Percentiles rank a stretch among this genome's conserved stretches.
Evolutionary conservation across 2,329 filamentous ascomycete genomes (phyloP).

Genomic region (Didymella segeticola): DNA sequence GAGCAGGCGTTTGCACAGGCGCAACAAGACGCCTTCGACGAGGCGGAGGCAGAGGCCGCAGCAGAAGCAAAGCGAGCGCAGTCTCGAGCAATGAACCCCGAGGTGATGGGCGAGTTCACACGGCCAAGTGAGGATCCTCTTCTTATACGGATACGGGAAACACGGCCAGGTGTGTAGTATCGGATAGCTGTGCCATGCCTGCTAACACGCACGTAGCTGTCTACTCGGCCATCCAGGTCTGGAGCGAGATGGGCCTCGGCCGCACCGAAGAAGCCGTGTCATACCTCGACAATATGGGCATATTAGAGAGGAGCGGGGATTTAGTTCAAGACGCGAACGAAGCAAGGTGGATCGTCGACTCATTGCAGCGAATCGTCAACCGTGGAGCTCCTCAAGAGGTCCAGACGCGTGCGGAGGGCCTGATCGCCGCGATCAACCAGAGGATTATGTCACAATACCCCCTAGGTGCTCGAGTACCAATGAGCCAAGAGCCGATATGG

Average conservation of each 20-base stretch:
- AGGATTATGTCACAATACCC: constrained; percentile 48
- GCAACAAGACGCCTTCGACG: constrained; percentile 48
- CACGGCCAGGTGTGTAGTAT: constrained; percentile 43
- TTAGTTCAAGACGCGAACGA: constrained; percentile 41
- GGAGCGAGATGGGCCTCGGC: constrained; percentile 42
- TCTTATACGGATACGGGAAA: constrained; percentile 41
- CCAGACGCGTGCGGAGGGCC: constrained; percentile 30
- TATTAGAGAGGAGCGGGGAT: constrained; percentile 32
- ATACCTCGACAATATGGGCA: constrained; percentile 36
- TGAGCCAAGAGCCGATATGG: constrained; percentile 37
- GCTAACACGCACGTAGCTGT: constrained; percentile 35
- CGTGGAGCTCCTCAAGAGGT: constrained; percentile 35
- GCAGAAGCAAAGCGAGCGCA: constrained; percentile 18
- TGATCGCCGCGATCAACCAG: constrained; percentile 44
- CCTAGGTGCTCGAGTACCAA: constrained; percentile 27
- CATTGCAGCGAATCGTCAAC: constrained; percentile 37
- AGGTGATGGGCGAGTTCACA: constrained; percentile 23
- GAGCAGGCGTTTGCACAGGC: constrained; percentile 61
- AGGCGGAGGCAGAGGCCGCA: constrained; percentile 23
- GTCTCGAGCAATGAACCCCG: constrained; percentile 23
- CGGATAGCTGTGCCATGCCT: constrained; percentile 11
- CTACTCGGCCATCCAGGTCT: constrained; percentile 43
- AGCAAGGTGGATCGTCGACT: constrained; percentile 43
- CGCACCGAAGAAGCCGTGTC: constrained; percentile 32
- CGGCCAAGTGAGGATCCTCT: constrained; percentile 41